Percentiles rank a stretch among this genome's conserved stretches.
Evolutionary conservation across 805 yeast species (phyloP).

Genomic region (Ogataea methylovora): DNA sequence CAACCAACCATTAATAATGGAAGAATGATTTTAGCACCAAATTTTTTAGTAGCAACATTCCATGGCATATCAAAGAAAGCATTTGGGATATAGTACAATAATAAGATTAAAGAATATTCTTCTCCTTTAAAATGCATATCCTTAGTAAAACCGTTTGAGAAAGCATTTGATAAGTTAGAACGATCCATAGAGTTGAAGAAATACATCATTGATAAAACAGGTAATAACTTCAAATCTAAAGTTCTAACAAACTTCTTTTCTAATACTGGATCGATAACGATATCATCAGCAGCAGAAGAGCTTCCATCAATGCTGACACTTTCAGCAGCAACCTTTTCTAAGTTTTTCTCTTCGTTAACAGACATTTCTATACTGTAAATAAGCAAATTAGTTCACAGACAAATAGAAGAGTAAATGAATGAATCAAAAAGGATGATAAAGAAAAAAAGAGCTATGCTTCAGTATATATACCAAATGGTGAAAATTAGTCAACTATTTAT

Average conservation of each 20-base stretch:
- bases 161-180: constrained; percentile 36
- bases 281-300: too few relatives aligned
- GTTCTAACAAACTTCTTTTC: constrained; percentile 17
- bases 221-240: constrained; percentile 32
- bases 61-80: constrained; percentile 34
- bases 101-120: constrained; percentile 33
- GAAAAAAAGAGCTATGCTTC: too few relatives aligned
- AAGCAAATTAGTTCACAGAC: too few relatives aligned
- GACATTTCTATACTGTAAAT: too few relatives aligned
- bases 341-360: too few relatives aligned
- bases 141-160: constrained; percentile 34
- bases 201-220: constrained; percentile 34
- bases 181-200: constrained; percentile 38
- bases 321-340: too few relatives aligned
- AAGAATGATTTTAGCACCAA: constrained; percentile 28
- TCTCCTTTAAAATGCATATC: constrained; percentile 30
- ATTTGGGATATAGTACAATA: constrained; percentile 34
- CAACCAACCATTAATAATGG: constrained; percentile 32
- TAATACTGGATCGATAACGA: too few relatives aligned
- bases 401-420: too few relatives aligned
- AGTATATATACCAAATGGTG: too few relatives aligned
- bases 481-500: too few relatives aligned
- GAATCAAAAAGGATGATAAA: too few relatives aligned
- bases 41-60: constrained; percentile 33
- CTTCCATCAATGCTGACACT: too few relatives aligned